Evolutionary conservation across 2,329 filamentous ascomycete species (phyloP).

Genomic region (Hypoxylon sp.): DNA sequence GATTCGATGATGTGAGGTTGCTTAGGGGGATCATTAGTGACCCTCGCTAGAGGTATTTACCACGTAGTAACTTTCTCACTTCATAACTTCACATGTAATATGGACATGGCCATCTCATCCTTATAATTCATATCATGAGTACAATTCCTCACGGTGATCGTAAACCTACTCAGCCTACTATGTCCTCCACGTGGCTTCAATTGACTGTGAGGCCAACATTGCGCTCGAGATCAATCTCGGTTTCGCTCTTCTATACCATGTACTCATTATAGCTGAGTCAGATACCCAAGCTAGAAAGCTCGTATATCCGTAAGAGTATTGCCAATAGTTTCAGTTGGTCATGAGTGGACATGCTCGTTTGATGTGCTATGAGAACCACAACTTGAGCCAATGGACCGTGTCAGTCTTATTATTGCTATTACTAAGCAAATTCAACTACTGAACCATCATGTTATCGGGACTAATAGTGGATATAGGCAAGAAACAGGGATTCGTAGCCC

Average conservation of each 20-base stretch:
- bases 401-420: neutral
- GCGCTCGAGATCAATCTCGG: neutral
- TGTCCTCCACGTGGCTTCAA: neutral
- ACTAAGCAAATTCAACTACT: slow-evolving; percentile 1
- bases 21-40: neutral
- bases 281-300: neutral
- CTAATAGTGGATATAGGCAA: neutral
- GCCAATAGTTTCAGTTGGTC: slow-evolving; percentile 8
- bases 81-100: neutral
- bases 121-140: neutral
- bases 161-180: neutral
- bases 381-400: neutral
- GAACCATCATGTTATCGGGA: neutral
- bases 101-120: neutral
- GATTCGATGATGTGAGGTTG: neutral
- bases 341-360: neutral
- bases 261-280: slow-evolving; percentile 9
- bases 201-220: neutral
- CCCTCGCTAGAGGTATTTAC: neutral
- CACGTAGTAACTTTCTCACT: neutral
- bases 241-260: slow-evolving; percentile 8
- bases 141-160: neutral
- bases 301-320: slow-evolving; percentile 3
- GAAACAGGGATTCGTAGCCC: neutral
- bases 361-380: neutral